phyloP scores from a whole-genome alignment of 2,329 filamentous ascomycete genomes.

The Epichloe gansuensis region DNA sequence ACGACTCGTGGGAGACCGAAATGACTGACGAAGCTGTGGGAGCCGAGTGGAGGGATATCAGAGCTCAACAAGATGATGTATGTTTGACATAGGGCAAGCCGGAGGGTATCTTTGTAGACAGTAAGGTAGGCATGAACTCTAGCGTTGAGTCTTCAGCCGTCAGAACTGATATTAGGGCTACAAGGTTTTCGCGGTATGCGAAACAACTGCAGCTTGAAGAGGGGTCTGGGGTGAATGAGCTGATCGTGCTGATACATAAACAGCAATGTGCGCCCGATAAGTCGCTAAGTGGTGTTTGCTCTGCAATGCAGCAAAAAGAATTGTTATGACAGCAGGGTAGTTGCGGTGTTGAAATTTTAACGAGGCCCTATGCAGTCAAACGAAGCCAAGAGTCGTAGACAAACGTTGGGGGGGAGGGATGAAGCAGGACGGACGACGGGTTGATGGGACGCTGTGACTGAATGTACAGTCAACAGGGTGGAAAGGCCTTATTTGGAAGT shows the following conservation, averaged over 20 bases:
- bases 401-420: background rate
- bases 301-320: slow-evolving; percentile 2
- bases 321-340: background rate
- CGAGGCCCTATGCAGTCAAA: background rate
- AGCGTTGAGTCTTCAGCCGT: slow-evolving; percentile 59
- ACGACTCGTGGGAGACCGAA: slow-evolving; percentile 7
- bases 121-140: slow-evolving; percentile 47
- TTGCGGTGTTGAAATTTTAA: background rate
- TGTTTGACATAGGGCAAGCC: slow-evolving; percentile 43
- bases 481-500: background rate
- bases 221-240: slow-evolving; percentile 86
- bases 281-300: slow-evolving; percentile 18
- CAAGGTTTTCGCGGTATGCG: slow-evolving; percentile 89
- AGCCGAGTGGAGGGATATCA: slow-evolving; percentile 34
- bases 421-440: background rate
- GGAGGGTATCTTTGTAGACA: slow-evolving; percentile 32
- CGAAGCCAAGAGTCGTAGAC: background rate
- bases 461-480: slow-evolving; percentile 7
- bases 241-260: slow-evolving; percentile 98
- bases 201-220: slow-evolving; percentile 94
- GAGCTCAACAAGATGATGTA: slow-evolving; percentile 38
- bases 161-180: slow-evolving; percentile 78
- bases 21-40: slow-evolving; percentile 23
- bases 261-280: slow-evolving; percentile 33
- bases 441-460: slow-evolving; percentile 10